phyloP scores from a whole-genome alignment of 2,329 filamentous ascomycete species.

The Fusarium musae region DNA sequence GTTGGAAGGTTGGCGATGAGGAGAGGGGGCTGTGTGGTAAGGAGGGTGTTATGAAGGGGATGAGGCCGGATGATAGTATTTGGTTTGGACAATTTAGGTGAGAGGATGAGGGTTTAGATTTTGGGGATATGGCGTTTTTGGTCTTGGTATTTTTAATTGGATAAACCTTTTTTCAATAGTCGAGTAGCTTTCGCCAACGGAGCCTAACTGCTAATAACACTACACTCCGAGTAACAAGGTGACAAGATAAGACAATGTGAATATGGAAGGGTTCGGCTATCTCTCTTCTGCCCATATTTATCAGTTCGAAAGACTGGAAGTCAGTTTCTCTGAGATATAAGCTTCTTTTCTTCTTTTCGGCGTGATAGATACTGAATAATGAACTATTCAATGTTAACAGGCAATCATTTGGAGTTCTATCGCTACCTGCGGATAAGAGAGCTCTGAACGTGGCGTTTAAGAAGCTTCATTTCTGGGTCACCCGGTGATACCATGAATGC shows the following conservation, averaged over 20 bases:
- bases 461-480: too few relatives aligned
- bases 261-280: accelerated
- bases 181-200: background rate
- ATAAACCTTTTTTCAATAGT: accelerated
- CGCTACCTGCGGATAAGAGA: background rate
- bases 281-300: accelerated
- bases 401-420: background rate
- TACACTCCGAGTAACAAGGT: background rate
- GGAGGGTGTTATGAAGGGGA: slow-evolving; percentile 47
- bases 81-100: slow-evolving; percentile 50
- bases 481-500: background rate
- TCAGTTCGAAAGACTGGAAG: accelerated
- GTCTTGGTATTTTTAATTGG: accelerated
- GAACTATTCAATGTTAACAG: background rate
- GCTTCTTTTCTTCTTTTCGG: background rate
- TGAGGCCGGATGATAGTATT: slow-evolving; percentile 50
- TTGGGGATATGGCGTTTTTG: background rate
- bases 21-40: slow-evolving; percentile 45
- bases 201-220: accelerated
- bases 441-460: too few relatives aligned
- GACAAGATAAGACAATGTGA: accelerated
- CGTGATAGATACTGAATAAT: too few relatives aligned
- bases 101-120: accelerated
- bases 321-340: accelerated
- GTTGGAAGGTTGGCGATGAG: slow-evolving; percentile 41